Evolutionary conservation across 2,329 filamentous ascomycete species (phyloP).

Genomic region (Cladophialophora exuberans): DNA sequence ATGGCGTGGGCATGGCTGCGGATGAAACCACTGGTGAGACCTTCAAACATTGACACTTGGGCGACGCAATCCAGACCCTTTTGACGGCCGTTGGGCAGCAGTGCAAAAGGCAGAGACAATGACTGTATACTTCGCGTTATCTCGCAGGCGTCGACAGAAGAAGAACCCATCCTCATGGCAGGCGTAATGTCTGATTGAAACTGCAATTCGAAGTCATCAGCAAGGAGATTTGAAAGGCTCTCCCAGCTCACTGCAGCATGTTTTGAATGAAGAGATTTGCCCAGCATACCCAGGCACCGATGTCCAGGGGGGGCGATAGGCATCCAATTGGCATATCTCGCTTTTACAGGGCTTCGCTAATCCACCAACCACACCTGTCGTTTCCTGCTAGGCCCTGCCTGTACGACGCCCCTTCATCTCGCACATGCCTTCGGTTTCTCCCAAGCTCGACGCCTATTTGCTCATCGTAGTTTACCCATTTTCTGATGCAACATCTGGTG

Average conservation of each 20-base stretch:
- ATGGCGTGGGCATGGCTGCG: too few relatives aligned
- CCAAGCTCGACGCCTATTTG: slow-evolving; percentile 3
- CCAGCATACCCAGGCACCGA: too few relatives aligned
- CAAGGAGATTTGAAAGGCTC: slow-evolving; percentile 2
- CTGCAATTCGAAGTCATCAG: neutral
- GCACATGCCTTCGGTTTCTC: slow-evolving; percentile 3
- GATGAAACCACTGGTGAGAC: too few relatives aligned
- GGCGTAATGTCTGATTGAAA: neutral
- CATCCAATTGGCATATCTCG: neutral
- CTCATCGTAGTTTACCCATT: neutral
- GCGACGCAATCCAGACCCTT: too few relatives aligned
- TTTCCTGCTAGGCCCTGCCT: slow-evolving; percentile 1
- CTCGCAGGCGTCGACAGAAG: too few relatives aligned
- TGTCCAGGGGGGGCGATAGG: neutral
- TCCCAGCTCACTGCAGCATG: slow-evolving; percentile 5
- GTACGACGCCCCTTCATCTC: slow-evolving; percentile 27
- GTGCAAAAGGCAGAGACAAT: too few relatives aligned
- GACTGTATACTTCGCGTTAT: too few relatives aligned
- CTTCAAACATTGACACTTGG: too few relatives aligned
- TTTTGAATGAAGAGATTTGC: slow-evolving; percentile 15
- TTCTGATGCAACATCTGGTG: too few relatives aligned
- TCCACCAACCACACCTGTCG: slow-evolving; percentile 18
- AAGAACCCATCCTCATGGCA: too few relatives aligned
- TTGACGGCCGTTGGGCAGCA: too few relatives aligned
- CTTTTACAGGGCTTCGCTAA: slow-evolving; percentile 2